Conservation (phyloP, 1,284 basidiomycete genomes). For the Apiotrichum gracile region DNA sequence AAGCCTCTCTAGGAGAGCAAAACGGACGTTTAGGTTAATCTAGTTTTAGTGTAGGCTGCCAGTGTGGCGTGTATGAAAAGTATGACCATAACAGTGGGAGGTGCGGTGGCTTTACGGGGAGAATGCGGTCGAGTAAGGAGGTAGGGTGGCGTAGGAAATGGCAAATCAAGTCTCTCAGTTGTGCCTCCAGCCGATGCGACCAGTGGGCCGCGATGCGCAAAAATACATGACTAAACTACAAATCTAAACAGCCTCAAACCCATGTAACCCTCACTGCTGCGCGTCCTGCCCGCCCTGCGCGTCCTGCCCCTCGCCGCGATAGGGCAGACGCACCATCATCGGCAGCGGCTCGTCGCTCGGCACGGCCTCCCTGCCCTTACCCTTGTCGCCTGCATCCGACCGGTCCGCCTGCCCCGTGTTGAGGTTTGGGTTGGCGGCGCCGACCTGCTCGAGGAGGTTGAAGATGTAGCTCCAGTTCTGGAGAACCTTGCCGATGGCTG, state of each 20-base stretch:
- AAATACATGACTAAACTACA: too few species aligned
- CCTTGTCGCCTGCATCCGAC: background rate
- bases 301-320: constrained; percentile 1
- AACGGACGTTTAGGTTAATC: too few species aligned
- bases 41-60: too few species aligned
- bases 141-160: too few species aligned
- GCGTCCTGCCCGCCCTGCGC: background rate
- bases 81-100: too few species aligned
- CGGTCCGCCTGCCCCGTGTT: constrained; percentile 19
- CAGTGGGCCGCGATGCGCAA: too few species aligned
- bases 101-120: too few species aligned
- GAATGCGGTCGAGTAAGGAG: too few species aligned
- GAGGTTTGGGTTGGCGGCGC: background rate
- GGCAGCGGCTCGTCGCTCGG: constrained; percentile 31
- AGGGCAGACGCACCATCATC: constrained; percentile 33
- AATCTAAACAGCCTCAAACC: too few species aligned
- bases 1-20: background rate
- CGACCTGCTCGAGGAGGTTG: constrained; percentile 38
- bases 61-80: too few species aligned
- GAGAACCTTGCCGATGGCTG: constrained; percentile 40
- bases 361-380: background rate
- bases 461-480: constrained; percentile 45
- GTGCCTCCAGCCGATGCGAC: too few species aligned
- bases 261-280: background rate
- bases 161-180: too few species aligned